Conservation (phyloP, 2,329 filamentous ascomycete species). For the Arthrobotrys sinensis region DNA sequence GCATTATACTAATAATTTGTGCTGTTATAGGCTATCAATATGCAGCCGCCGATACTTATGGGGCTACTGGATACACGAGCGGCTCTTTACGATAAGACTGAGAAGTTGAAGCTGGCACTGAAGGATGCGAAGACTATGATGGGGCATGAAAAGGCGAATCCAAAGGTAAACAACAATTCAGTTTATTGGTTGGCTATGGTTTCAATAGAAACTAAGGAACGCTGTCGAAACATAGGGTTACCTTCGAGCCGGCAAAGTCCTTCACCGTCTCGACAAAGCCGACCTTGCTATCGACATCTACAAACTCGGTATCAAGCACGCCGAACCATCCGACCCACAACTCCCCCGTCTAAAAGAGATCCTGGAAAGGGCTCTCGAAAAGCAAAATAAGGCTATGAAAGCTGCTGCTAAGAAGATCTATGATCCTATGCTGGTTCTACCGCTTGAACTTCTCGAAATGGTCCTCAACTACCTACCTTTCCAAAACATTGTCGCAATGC, state of each 20-base stretch:
- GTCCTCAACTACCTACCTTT: slow-evolving; percentile 70
- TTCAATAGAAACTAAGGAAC: neutral
- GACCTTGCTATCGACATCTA: slow-evolving; percentile 74
- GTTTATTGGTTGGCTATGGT: neutral
- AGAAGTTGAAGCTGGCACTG: slow-evolving; percentile 57
- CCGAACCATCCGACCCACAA: slow-evolving; percentile 68
- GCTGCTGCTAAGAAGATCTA: slow-evolving; percentile 67
- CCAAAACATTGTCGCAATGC: slow-evolving; percentile 66
- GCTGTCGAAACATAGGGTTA: slow-evolving; percentile 66
- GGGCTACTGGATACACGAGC: slow-evolving; percentile 62
- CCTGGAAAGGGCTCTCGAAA: slow-evolving; percentile 68
- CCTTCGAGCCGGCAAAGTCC: slow-evolving; percentile 68
- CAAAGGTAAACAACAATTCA: slow-evolving; percentile 6
- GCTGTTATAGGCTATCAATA: slow-evolving; percentile 34
- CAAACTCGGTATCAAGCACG: slow-evolving; percentile 73
- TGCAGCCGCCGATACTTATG: slow-evolving; percentile 61
- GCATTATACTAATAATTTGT: neutral
- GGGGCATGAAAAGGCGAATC: slow-evolving; percentile 58
- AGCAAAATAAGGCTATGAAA: slow-evolving; percentile 68
- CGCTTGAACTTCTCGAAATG: slow-evolving; percentile 70
- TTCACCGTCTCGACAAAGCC: slow-evolving; percentile 69
- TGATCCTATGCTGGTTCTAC: slow-evolving; percentile 70
- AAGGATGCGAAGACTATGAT: slow-evolving; percentile 64
- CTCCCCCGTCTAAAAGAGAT: slow-evolving; percentile 66
- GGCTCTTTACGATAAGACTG: slow-evolving; percentile 62